Evolutionary conservation across 106 monocot species (phyloP).

Genomic region (Cymbidium sinense): DNA sequence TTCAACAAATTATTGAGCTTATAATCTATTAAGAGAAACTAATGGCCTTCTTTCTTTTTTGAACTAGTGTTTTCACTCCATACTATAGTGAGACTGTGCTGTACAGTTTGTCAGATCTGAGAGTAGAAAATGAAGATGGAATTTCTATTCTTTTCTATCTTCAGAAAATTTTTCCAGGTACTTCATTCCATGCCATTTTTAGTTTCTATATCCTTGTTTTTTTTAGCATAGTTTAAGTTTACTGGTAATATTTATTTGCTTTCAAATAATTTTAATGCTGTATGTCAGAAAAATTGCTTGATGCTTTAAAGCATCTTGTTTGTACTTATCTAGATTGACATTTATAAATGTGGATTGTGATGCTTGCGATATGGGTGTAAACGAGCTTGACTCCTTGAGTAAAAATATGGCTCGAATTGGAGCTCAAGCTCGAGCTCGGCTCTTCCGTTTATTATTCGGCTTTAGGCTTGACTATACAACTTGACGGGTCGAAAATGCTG

Average conservation of each 20-base stretch:
- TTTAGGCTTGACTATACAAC: too few relatives aligned
- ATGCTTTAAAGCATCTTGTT: neutral
- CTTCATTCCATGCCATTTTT: neutral
- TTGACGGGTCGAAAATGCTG: too few relatives aligned
- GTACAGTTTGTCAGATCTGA: constrained; percentile 71
- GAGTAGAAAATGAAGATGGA: constrained; percentile 91
- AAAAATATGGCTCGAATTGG: too few relatives aligned
- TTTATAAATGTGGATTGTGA: neutral
- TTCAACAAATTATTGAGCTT: neutral
- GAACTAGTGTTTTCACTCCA: constrained; percentile 88
- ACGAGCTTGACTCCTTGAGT: too few relatives aligned
- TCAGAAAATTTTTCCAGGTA: constrained; percentile 99
- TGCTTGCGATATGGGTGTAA: too few relatives aligned
- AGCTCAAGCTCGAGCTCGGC: too few relatives aligned
- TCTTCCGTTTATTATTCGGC: too few relatives aligned
- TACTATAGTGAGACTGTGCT: constrained; percentile 97
- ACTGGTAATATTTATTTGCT: neutral
- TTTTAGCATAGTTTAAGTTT: neutral
- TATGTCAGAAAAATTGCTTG: neutral
- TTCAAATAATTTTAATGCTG: neutral
- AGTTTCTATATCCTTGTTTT: neutral
- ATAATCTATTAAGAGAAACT: neutral
- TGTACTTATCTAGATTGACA: neutral
- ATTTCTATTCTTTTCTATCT: constrained; percentile 96
- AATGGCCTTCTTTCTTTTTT: constrained; percentile 8